These are phyloP conservation scores for Takakia lepidozioides DNA, from an alignment of 225 moss, liverwort and hornwort genomes.

Conservation along the genomic window DNA sequence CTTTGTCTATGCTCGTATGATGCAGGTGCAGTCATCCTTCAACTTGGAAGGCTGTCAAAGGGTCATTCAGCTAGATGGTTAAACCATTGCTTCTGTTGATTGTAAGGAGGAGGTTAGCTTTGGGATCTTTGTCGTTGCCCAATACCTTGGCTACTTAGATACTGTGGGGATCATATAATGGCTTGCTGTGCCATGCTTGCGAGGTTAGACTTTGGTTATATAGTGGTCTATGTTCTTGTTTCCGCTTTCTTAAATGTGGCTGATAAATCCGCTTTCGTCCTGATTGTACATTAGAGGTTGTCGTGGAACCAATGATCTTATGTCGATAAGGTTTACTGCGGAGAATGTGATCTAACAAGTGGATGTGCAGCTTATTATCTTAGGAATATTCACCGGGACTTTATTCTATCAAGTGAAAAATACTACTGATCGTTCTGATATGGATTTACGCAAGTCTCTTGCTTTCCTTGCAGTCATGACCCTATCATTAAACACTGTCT, in stretches of 20 bases:
- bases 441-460: constrained; percentile 78
- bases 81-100: not conserved
- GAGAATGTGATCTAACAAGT: no score
- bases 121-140: no score
- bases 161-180: no score
- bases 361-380: constrained; percentile 40
- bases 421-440: constrained; percentile 36
- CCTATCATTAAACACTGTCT: constrained; percentile 70
- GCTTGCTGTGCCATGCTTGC: not conserved
- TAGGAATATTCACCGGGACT: constrained; percentile 71
- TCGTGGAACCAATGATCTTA: no score
- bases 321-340: no score
- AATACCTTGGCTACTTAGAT: no score
- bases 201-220: not conserved
- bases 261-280: no score
- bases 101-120: no score
- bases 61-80: not conserved
- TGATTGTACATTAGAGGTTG: no score
- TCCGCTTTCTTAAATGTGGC: no score
- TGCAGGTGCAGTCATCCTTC: constrained; percentile 36
- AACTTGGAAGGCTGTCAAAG: not conserved
- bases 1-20: constrained; percentile 53
- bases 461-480: constrained; percentile 85
- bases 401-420: constrained; percentile 62
- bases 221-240: no score